Percentiles rank a stretch among this genome's conserved stretches.
These are phyloP conservation scores for Cladophialophora psammophila DNA, from an alignment of 2,329 filamentous ascomycete species.

Conservation along the genomic window DNA sequence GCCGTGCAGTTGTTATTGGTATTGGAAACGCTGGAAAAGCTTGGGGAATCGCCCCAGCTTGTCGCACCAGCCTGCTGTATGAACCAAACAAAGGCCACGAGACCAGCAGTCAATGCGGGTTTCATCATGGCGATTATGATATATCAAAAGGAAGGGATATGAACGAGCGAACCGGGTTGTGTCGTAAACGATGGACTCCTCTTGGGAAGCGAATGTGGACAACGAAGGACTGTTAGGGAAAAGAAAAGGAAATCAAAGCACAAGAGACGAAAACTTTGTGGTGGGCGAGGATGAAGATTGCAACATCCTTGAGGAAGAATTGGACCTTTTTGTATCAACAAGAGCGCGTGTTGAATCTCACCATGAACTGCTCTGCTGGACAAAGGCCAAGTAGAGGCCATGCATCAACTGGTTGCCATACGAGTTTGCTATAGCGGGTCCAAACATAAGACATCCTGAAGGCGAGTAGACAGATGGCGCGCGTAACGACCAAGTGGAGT, in stretches of 20 bases:
- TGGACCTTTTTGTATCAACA: conserved; percentile 20
- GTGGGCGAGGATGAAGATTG: not conserved
- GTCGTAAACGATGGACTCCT: conserved; percentile 26
- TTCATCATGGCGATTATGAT: conserved; percentile 35
- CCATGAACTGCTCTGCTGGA: not conserved
- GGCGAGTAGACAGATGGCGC: conserved; percentile 23
- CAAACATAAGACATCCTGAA: conserved; percentile 37
- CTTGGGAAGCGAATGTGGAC: conserved; percentile 29
- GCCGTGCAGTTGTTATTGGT: conserved; percentile 77
- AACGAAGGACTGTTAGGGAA: conserved; percentile 46
- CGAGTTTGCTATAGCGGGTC: conserved; percentile 12
- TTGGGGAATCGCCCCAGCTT: conserved; percentile 58
- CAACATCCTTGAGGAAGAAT: not conserved
- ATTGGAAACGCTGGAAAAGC: conserved; percentile 74
- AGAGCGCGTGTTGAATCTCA: conserved; percentile 7
- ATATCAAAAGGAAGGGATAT: conserved; percentile 17
- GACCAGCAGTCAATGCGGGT: conserved; percentile 38
- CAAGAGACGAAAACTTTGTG: conserved; percentile 11
- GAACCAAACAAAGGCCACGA: conserved; percentile 57
- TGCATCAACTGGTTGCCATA: conserved; percentile 12
- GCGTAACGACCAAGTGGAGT: conserved; percentile 18
- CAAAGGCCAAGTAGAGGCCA: conserved; percentile 3
- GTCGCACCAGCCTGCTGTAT: conserved; percentile 56
- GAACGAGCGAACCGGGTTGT: conserved; percentile 25
- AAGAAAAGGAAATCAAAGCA: conserved; percentile 52